Percentiles rank a stretch among this genome's conserved stretches.
Evolutionary conservation across 2,329 filamentous ascomycete genomes (phyloP).

Genomic region (Nemania sp.): DNA sequence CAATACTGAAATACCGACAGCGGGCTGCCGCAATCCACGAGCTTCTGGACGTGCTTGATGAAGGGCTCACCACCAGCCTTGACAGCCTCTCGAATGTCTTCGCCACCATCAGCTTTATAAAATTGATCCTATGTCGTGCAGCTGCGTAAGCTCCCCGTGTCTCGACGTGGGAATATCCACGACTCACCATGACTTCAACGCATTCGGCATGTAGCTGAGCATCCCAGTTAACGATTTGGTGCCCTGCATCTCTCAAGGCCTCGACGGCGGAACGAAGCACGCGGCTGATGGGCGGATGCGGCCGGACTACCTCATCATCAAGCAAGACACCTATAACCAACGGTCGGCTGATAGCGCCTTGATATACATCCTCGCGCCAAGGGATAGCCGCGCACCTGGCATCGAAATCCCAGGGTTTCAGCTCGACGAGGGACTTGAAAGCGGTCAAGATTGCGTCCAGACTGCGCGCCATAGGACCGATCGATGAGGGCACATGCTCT

Average conservation of each 20-base stretch:
- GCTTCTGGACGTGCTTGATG: slow-evolving; percentile 60
- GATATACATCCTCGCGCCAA: slow-evolving; percentile 55
- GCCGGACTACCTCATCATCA: slow-evolving; percentile 57
- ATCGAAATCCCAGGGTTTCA: slow-evolving; percentile 59
- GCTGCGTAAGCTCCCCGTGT: slow-evolving; percentile 22
- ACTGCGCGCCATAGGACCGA: slow-evolving; percentile 63
- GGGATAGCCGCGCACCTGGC: slow-evolving; percentile 57
- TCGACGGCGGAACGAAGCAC: slow-evolving; percentile 46
- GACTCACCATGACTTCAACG: slow-evolving; percentile 56
- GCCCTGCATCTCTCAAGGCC: slow-evolving; percentile 51
- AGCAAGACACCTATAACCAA: slow-evolving; percentile 49
- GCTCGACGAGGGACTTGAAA: slow-evolving; percentile 52
- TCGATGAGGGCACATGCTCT: slow-evolving; percentile 64
- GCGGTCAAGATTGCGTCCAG: slow-evolving; percentile 54
- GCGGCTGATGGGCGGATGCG: slow-evolving; percentile 57
- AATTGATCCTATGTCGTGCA: slow-evolving; percentile 53
- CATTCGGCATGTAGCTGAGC: slow-evolving; percentile 57
- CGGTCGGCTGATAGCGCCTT: slow-evolving; percentile 46
- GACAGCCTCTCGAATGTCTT: slow-evolving; percentile 63
- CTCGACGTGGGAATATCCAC: background rate
- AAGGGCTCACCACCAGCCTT: slow-evolving; percentile 61
- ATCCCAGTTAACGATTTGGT: slow-evolving; percentile 60
- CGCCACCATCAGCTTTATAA: slow-evolving; percentile 66
- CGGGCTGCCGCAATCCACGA: slow-evolving; percentile 56
- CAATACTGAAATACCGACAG: slow-evolving; percentile 69